phyloP scores from a whole-genome alignment of 805 yeast genomes.

The Groenewaldozyma salmanticensis region DNA sequence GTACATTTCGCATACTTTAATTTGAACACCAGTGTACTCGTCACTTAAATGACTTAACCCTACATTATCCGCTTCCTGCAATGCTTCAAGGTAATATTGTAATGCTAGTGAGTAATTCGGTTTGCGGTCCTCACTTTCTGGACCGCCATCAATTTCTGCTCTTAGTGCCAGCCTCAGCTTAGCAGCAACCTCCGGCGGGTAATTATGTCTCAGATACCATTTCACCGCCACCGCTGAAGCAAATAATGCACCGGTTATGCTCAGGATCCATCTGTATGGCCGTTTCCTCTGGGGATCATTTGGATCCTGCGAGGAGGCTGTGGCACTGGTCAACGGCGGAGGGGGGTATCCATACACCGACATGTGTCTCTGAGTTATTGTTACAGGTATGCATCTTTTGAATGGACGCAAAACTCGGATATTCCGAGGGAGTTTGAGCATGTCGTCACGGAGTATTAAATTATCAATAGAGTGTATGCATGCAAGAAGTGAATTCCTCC shows the following conservation, averaged over 20 bases:
- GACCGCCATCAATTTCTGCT: conserved; percentile 68
- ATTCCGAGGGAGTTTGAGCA: too few relatives aligned
- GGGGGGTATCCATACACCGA: too few relatives aligned
- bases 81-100: conserved; percentile 62
- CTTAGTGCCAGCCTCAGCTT: conserved; percentile 65
- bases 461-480: too few relatives aligned
- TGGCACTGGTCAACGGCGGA: neutral
- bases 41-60: conserved; percentile 52
- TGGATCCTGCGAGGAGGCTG: neutral
- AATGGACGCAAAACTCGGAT: too few relatives aligned
- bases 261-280: conserved; percentile 12
- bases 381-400: too few relatives aligned
- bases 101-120: conserved; percentile 60
- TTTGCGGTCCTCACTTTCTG: conserved; percentile 22
- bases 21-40: conserved; percentile 83
- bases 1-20: conserved; percentile 80
- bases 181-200: conserved; percentile 58
- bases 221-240: conserved; percentile 12
- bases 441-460: too few relatives aligned
- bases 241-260: conserved; percentile 6
- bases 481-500: too few relatives aligned
- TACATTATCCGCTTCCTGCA: conserved; percentile 48
- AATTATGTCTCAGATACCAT: conserved; percentile 24
- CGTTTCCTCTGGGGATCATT: too few relatives aligned
- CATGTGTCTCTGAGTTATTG: too few relatives aligned